These are phyloP conservation scores for Microbotryomycetes sp. DNA, from an alignment of 1,284 basidiomycete genomes.

Conservation along the genomic window DNA sequence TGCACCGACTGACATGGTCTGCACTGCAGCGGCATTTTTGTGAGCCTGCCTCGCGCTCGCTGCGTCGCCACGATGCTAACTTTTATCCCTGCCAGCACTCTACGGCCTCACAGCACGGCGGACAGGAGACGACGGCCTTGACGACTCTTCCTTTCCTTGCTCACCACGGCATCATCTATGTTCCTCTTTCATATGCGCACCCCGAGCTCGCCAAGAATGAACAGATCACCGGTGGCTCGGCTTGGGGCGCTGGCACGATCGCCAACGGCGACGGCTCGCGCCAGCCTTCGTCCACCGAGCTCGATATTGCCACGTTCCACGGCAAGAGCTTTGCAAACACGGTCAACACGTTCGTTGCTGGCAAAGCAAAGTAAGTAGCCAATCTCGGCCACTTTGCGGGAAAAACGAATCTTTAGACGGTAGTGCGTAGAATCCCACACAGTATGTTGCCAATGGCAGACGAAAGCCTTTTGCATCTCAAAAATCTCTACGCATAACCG, in stretches of 20 bases:
- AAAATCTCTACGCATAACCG: not conserved
- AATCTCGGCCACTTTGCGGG: too few species aligned
- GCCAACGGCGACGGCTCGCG: slow-evolving; percentile 58
- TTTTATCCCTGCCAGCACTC: not conserved
- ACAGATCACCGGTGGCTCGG: slow-evolving; percentile 50
- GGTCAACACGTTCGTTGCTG: slow-evolving; percentile 43
- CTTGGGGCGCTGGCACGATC: slow-evolving; percentile 59
- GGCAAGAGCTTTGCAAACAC: slow-evolving; percentile 54
- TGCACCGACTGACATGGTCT: slow-evolving; percentile 33
- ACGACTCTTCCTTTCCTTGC: slow-evolving; percentile 62
- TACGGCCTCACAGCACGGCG: slow-evolving; percentile 39
- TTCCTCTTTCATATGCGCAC: slow-evolving; percentile 48
- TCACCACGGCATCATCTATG: slow-evolving; percentile 64
- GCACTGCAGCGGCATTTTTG: slow-evolving; percentile 8
- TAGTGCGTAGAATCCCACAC: too few species aligned
- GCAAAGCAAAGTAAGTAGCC: slow-evolving; percentile 27
- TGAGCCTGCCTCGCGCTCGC: slow-evolving; percentile 4
- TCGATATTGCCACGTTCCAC: slow-evolving; percentile 51
- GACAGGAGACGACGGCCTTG: slow-evolving; percentile 53
- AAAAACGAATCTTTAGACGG: too few species aligned
- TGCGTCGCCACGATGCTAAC: slow-evolving; percentile 1
- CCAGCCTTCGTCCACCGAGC: slow-evolving; percentile 56
- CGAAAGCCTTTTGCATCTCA: too few species aligned
- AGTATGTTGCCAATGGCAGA: not conserved
- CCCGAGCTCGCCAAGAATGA: slow-evolving; percentile 53